Evolutionary conservation across 2,329 filamentous ascomycete genomes (phyloP).

Genomic region (Chaetothyriales sp.): DNA sequence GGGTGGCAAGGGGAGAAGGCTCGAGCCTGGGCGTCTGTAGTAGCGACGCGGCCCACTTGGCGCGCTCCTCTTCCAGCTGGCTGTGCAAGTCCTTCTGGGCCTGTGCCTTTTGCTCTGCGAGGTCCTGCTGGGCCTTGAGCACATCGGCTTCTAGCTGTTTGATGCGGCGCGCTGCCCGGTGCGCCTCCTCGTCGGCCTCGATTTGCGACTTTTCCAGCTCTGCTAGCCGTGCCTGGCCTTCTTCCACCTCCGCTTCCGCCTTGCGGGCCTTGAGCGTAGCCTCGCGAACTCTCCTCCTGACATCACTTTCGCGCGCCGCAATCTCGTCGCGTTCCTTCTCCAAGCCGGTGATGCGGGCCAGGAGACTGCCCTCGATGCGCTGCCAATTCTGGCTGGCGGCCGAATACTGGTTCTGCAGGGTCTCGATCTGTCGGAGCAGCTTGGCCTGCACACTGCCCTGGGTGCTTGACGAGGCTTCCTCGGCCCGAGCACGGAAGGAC

Average conservation of each 20-base stretch:
- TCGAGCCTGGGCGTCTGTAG: slow-evolving; percentile 27
- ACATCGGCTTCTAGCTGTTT: slow-evolving; percentile 47
- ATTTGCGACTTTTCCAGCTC: slow-evolving; percentile 45
- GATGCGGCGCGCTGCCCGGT: slow-evolving; percentile 29
- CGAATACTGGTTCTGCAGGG: slow-evolving; percentile 85
- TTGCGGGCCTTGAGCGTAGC: slow-evolving; percentile 54
- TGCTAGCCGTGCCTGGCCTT: slow-evolving; percentile 35
- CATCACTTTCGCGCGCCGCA: slow-evolving; percentile 66
- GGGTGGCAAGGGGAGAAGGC: slow-evolving; percentile 30
- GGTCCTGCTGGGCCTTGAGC: slow-evolving; percentile 41
- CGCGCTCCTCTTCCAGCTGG: slow-evolving; percentile 51
- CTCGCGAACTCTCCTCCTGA: slow-evolving; percentile 80
- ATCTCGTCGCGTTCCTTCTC: slow-evolving; percentile 89
- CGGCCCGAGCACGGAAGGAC: slow-evolving; percentile 66
- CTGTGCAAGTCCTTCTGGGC: slow-evolving; percentile 45
- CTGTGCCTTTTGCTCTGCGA: slow-evolving; percentile 45
- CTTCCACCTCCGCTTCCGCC: slow-evolving; percentile 71
- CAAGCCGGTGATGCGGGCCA: slow-evolving; percentile 60
- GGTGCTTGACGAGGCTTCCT: slow-evolving; percentile 75
- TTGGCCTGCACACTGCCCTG: slow-evolving; percentile 78
- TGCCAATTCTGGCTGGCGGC: slow-evolving; percentile 97
- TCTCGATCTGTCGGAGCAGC: slow-evolving; percentile 84
- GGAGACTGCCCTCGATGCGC: slow-evolving; percentile 75
- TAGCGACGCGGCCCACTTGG: slow-evolving; percentile 40
- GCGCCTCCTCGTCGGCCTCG: slow-evolving; percentile 48